phyloP scores from a whole-genome alignment of 2,329 filamentous ascomycete genomes.

The Gaeumannomyces tritici region DNA sequence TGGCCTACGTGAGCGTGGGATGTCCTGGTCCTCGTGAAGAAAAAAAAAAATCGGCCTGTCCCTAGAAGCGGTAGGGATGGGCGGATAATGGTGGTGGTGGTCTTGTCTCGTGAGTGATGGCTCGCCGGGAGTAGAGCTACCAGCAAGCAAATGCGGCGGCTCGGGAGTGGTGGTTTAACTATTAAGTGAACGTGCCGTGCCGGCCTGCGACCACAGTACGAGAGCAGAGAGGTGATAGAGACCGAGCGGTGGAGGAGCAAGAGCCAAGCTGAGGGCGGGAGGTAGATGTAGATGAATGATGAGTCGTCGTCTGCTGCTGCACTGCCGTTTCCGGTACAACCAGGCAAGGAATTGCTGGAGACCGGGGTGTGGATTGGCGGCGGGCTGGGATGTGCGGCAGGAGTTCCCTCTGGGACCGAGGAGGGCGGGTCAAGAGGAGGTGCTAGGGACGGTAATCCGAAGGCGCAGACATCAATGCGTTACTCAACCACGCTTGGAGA shows the following conservation, averaged over 20 bases:
- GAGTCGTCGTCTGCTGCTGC: background rate
- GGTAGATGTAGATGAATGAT: background rate
- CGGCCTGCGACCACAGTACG: constrained; percentile 6
- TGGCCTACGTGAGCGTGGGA: background rate
- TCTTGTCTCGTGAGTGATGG: background rate
- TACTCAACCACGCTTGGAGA: background rate
- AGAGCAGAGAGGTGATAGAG: background rate
- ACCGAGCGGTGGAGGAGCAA: background rate
- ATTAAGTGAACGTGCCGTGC: constrained; percentile 5
- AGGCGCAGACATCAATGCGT: background rate
- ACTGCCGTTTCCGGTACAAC: constrained; percentile 1
- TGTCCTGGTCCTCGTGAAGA: background rate
- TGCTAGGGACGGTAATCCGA: background rate
- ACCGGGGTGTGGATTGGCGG: background rate
- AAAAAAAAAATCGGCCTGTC: background rate
- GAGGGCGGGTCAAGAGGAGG: background rate
- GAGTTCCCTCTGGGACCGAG: background rate
- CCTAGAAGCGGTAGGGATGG: background rate
- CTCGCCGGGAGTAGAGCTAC: background rate
- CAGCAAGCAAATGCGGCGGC: constrained; percentile 6
- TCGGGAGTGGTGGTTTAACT: background rate
- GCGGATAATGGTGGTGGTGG: background rate
- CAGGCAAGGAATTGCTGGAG: background rate
- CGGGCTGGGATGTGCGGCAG: background rate
- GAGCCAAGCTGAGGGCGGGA: background rate